A percentile compares a stretch with the other conserved stretches of the same genome.
Evolutionary conservation across 1,284 basidiomycete genomes (phyloP).

Genomic region (Pyrrhoderma noxium): DNA sequence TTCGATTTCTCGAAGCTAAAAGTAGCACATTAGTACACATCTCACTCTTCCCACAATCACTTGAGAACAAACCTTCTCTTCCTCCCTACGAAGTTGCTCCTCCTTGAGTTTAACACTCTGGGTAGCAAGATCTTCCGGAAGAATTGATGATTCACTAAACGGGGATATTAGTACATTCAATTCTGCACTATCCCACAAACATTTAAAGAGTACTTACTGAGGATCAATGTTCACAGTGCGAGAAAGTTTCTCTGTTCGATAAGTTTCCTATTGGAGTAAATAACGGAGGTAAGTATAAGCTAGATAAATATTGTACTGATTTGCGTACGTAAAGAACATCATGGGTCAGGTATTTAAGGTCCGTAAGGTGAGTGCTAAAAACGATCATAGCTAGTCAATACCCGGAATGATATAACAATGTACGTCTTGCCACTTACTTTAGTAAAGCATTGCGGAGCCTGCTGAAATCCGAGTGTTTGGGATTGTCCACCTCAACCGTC

Average conservation of each 20-base stretch:
- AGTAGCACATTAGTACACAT: not conserved
- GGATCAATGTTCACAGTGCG: constrained; percentile 84
- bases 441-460: constrained; percentile 86
- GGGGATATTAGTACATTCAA: constrained; percentile 13
- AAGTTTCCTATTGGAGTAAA: constrained; percentile 62
- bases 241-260: constrained; percentile 97
- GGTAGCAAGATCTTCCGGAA: constrained; percentile 93
- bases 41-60: not conserved
- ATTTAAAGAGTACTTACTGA: constrained; percentile 43
- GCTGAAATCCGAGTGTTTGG: constrained; percentile 96
- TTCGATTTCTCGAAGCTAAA: constrained; percentile 92
- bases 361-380: constrained; percentile 84
- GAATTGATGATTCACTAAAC: constrained; percentile 75
- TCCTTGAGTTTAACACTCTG: constrained; percentile 97
- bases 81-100: constrained; percentile 95
- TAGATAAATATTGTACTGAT: not conserved
- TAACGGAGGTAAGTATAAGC: constrained; percentile 18
- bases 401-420: not conserved
- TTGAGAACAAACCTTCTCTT: constrained; percentile 70
- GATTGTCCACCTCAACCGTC: constrained; percentile 97
- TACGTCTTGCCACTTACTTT: constrained; percentile 44
- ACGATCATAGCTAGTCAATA: not conserved
- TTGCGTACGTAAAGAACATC: constrained; percentile 66
- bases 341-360: constrained; percentile 92
- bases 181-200: constrained; percentile 9